These are phyloP conservation scores for Hypoxylon crocopeplum DNA, from an alignment of 495 filamentous ascomycete genomes.

Conservation along the genomic window DNA sequence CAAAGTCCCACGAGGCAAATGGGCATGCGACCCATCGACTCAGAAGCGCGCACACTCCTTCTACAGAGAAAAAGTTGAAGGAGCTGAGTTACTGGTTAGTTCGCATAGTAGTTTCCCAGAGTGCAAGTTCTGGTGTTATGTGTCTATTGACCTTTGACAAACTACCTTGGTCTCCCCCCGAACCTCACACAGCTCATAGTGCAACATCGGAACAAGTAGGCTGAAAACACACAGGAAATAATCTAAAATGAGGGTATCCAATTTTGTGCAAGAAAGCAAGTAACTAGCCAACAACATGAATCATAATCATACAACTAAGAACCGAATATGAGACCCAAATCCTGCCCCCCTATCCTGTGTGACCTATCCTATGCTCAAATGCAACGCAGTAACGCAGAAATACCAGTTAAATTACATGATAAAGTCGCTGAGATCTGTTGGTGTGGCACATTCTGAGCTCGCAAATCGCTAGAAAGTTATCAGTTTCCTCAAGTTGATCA, in stretches of 20 bases:
- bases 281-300: neutral
- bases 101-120: no score
- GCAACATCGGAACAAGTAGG: no score
- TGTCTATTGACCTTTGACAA: no score
- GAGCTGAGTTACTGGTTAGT: no score
- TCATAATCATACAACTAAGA: constrained; percentile 1
- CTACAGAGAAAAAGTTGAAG: no score
- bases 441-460: neutral
- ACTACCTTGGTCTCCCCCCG: no score
- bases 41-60: neutral
- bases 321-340: constrained; percentile 3
- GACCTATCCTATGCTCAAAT: neutral
- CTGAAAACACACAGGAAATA: constrained; percentile 4
- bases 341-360: neutral
- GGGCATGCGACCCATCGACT: neutral
- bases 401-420: no score
- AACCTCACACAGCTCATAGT: no score
- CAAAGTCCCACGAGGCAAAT: constrained; percentile 10
- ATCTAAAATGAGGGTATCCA: constrained; percentile 23
- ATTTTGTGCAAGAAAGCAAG: constrained; percentile 1
- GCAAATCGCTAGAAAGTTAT: constrained; percentile 1
- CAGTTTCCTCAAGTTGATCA: neutral
- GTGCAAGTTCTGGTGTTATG: no score
- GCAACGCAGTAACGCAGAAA: constrained; percentile 1
- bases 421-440: no score